Evolutionary conservation across 2,329 filamentous ascomycete species (phyloP), one percentile per base, ranked within the genome.

Genomic region (Apiospora rasikravindrae): DNA sequence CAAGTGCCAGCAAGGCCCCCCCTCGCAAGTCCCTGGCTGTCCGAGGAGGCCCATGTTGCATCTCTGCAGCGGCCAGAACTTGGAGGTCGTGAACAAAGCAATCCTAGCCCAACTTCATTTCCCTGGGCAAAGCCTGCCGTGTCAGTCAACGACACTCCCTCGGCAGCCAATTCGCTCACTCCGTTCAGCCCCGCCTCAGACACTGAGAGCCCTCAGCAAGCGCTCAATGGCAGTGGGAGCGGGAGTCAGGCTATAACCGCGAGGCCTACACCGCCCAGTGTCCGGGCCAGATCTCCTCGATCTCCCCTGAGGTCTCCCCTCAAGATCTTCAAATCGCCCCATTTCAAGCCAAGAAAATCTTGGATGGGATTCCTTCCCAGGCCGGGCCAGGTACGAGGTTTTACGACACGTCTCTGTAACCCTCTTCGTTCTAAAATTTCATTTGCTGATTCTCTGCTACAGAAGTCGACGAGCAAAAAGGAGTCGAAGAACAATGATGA

Each of bases 41-140:
- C 84, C 0, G 86, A 88, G 73, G 82, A 83, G 22, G 84, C 84
- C 0, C 86, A 87, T 72, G 85, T 88, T 0, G 78, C 83, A 3
- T 87, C 85, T 0, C 75, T 88, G 4, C 86, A 88, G 71, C 74
- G 77, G 13, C 77, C 80, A 76, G 57, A 64, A 29, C 22, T 40
- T n/a, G 57, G 33, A 37, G 22, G 22, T 24, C 57, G 57, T 22
- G 57, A 64, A 13, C 57, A 64, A 22, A 40, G 7, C 33, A 22
- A 64, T n/a, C 14, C 29, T n/a, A 64, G 57, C 33, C 57, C 57
- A 3, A 64, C n/a, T 4, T 64, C 57, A 11, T 64, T 64, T 7
- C 57, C 57, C 3, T 64, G 29, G 57, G 33, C 57, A 10, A 64
- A 40, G 57, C 13, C 57, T 40, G 33, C 33, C 22, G 16, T n/a